A percentile compares a stretch with the other conserved stretches of the same genome.
Conservation (phyloP, 257 asterid species). For the Plantago ovata region DNA sequence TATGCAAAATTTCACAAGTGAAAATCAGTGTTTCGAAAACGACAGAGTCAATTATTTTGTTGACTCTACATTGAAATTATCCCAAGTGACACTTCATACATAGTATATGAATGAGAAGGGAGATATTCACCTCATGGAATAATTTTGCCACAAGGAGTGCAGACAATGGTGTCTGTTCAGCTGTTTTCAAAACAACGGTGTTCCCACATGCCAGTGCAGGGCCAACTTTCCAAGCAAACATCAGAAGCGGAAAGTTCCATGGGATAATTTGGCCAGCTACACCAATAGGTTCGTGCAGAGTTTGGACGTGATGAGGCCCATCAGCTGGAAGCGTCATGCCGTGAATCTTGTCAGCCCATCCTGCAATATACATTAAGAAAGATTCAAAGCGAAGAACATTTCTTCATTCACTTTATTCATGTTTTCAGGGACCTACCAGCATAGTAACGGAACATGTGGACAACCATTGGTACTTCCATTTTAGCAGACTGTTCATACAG, state of each 20-base stretch:
- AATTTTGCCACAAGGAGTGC: slow-evolving; percentile 76
- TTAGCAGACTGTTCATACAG: slow-evolving; percentile 68
- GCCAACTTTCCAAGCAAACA: slow-evolving; percentile 93
- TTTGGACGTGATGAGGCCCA: slow-evolving; percentile 87
- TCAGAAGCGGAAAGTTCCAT: slow-evolving; percentile 91
- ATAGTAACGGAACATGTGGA: slow-evolving; percentile 68
- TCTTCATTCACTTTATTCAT: not conserved
- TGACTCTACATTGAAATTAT: no score
- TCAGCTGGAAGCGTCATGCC: slow-evolving; percentile 91
- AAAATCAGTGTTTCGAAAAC: not conserved
- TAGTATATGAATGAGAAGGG: not conserved
- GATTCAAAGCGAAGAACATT: not conserved
- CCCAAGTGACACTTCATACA: not conserved
- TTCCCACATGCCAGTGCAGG: slow-evolving; percentile 95
- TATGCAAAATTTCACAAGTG: not conserved
- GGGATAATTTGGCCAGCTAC: slow-evolving; percentile 98
- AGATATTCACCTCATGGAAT: slow-evolving; percentile 66
- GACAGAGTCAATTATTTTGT: no score
- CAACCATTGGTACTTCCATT: slow-evolving; percentile 76
- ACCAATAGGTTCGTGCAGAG: slow-evolving; percentile 96
- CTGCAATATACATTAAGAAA: slow-evolving; percentile 33
- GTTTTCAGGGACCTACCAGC: slow-evolving; percentile 55
- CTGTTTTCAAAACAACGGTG: slow-evolving; percentile 80
- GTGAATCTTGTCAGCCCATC: slow-evolving; percentile 98
- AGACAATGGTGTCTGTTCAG: slow-evolving; percentile 96